Conservation (phyloP, 768 basidiomycete genomes). For the Amanita fuliginea region DNA sequence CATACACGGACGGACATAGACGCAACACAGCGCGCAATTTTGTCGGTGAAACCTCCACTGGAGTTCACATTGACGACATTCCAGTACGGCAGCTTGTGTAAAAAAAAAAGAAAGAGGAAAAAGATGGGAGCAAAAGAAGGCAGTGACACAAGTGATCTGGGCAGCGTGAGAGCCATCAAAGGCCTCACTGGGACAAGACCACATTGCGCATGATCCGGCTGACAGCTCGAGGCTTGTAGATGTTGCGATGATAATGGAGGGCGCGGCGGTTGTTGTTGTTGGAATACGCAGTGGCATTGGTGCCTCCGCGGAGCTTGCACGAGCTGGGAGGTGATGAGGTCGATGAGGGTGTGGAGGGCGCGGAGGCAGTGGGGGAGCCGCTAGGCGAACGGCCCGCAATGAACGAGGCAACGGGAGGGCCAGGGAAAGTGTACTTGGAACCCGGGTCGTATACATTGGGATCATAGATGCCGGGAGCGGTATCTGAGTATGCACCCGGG, state of each 20-base stretch:
- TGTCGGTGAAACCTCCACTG: too few species aligned
- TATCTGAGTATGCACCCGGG: slow-evolving; percentile 65
- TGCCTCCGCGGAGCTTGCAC: neutral
- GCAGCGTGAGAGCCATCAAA: too few species aligned
- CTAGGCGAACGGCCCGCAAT: slow-evolving; percentile 10
- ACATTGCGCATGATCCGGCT: slow-evolving; percentile 24
- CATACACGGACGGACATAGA: too few species aligned
- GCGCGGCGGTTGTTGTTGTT: neutral
- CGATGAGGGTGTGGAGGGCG: neutral
- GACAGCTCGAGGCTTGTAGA: slow-evolving; percentile 16
- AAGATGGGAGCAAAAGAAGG: too few species aligned
- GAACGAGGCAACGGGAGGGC: slow-evolving; percentile 36
- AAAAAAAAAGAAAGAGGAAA: too few species aligned
- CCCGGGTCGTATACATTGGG: slow-evolving; percentile 19
- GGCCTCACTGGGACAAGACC: slow-evolving; percentile 7
- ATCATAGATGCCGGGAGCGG: slow-evolving; percentile 52
- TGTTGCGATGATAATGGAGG: neutral
- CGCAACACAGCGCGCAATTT: too few species aligned
- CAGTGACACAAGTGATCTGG: neutral
- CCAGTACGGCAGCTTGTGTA: too few species aligned
- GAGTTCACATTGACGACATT: too few species aligned
- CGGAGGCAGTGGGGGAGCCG: neutral
- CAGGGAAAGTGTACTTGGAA: slow-evolving; percentile 34
- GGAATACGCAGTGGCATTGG: neutral
- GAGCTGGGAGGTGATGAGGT: neutral